Percentiles rank a stretch among this genome's conserved stretches.
phyloP scores from a whole-genome alignment of 108 stramenopile genomes.

The Cyclotella choctawhatcheeana region DNA sequence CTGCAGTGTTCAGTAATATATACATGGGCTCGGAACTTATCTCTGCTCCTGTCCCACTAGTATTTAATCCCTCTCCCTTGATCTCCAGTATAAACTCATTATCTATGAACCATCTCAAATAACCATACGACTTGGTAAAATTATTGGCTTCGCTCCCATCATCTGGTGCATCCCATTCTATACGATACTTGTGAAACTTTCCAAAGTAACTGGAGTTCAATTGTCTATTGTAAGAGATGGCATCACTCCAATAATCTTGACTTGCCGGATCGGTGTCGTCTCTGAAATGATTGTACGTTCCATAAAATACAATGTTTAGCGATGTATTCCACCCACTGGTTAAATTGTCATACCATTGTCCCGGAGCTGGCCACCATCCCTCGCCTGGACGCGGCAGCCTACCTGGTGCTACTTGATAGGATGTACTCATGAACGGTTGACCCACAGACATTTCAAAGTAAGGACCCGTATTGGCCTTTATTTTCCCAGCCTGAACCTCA shows the following conservation, averaged over 20 bases:
- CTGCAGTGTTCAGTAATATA: conserved; percentile 94
- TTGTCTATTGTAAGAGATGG: conserved; percentile 90
- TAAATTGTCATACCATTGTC: conserved; percentile 92
- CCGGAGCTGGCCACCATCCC: conserved; percentile 87
- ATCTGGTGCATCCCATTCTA: conserved; percentile 95
- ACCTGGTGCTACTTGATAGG: conserved; percentile 91
- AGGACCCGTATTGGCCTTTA: conserved; percentile 64
- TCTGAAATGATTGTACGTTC: conserved; percentile 87
- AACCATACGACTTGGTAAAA: conserved; percentile 53
- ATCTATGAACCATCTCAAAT: conserved; percentile 93
- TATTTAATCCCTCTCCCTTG: conserved; percentile 65
- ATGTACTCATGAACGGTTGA: conserved; percentile 86
- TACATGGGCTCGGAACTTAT: conserved; percentile 95
- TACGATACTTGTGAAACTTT: conserved; percentile 80
- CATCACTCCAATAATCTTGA: conserved; percentile 95
- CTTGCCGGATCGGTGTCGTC: conserved; percentile 65
- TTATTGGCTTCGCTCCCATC: conserved; percentile 40
- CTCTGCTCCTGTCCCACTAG: conserved; percentile 71
- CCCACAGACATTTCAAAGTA: conserved; percentile 80
- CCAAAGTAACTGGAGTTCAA: conserved; percentile 81
- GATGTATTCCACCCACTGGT: conserved; percentile 75
- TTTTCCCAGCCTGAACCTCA: conserved; percentile 87
- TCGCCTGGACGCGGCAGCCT: conserved; percentile 72
- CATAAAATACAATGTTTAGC: conserved; percentile 94
- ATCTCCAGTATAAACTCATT: conserved; percentile 82